These are phyloP conservation scores for Penicillium cosmopolitanum DNA, from an alignment of 495 filamentous ascomycete genomes.

Conservation along the genomic window DNA sequence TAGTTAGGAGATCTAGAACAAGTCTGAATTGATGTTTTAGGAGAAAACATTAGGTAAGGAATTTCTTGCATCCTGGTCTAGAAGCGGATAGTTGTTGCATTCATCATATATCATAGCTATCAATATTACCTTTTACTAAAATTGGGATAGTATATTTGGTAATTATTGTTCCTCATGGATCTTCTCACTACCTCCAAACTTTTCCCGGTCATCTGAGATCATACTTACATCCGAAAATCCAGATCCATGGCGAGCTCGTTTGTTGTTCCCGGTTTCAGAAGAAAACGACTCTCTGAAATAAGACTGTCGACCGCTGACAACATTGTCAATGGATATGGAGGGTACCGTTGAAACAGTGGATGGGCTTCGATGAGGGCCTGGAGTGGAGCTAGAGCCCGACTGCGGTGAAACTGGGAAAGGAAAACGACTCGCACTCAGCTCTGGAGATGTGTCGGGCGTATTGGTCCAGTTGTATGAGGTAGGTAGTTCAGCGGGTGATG, in stretches of 20 bases:
- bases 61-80: not conserved
- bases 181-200: not conserved
- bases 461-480: constrained; percentile 15
- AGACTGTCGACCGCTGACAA: constrained; percentile 15
- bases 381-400: not conserved
- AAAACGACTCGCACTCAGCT: not conserved
- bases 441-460: not conserved
- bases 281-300: constrained; percentile 21
- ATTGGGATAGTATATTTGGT: not conserved
- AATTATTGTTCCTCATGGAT: not conserved
- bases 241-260: constrained; percentile 16
- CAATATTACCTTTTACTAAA: not conserved
- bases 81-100: not conserved
- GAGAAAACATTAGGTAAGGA: too few species aligned
- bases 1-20: too few species aligned
- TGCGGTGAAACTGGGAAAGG: not conserved
- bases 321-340: constrained; percentile 21
- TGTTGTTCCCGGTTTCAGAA: not conserved
- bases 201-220: not conserved
- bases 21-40: too few species aligned
- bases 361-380: constrained; percentile 12
- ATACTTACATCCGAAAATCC: constrained; percentile 18
- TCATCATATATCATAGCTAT: not conserved
- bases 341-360: constrained; percentile 14
- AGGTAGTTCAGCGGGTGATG: constrained; percentile 25